Conservation (phyloP, 768 basidiomycete species). For the Leucosporidium scottii region DNA sequence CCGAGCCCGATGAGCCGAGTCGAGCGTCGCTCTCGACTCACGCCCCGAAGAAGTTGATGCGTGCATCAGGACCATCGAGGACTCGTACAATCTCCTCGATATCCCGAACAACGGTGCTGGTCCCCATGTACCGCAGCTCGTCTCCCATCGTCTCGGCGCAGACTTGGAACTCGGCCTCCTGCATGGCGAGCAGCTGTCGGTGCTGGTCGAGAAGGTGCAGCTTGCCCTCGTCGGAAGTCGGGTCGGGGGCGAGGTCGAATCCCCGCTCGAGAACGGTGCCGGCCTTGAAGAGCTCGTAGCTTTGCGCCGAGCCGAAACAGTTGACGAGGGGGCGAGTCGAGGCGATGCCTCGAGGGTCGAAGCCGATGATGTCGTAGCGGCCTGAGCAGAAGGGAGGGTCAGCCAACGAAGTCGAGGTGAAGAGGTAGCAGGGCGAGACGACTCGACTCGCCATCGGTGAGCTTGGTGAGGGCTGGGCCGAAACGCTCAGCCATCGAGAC, state of each 20-base stretch:
- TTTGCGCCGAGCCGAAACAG: neutral
- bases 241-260: neutral
- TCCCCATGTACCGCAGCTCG: constrained; percentile 1
- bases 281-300: constrained; percentile 4
- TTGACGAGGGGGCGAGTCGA: neutral
- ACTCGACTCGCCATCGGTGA: neutral
- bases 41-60: constrained; percentile 4
- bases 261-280: constrained; percentile 1
- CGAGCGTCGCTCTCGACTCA: neutral
- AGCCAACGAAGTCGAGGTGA: no score
- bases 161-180: neutral
- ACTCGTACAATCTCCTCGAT: constrained; percentile 2
- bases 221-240: neutral
- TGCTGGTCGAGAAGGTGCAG: constrained; percentile 1
- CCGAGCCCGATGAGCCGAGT: no score
- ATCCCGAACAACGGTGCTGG: neutral
- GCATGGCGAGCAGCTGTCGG: neutral
- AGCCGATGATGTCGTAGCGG: neutral
- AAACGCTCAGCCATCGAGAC: neutral
- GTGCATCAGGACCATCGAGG: neutral
- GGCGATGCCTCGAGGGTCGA: constrained; percentile 5
- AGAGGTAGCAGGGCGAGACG: no score
- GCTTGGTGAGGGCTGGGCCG: neutral
- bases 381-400: neutral
- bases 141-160: constrained; percentile 7